phyloP scores from a whole-genome alignment of 805 yeast species.

The Wickerhamiella domercqiae region DNA sequence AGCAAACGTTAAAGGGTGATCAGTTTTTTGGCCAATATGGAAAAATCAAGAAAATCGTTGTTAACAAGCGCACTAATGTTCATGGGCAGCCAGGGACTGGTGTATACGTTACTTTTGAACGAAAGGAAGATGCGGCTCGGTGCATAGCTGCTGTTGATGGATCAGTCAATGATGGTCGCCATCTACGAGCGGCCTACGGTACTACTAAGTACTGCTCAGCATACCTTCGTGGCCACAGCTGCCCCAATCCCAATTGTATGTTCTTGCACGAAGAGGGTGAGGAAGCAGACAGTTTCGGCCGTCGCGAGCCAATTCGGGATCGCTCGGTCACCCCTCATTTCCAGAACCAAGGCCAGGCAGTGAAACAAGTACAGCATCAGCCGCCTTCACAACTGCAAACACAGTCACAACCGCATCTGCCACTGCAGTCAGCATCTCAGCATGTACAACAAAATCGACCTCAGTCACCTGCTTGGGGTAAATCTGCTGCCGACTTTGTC shows the following conservation, averaged over 20 bases:
- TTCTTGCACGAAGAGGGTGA: conserved; percentile 98
- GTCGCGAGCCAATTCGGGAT: conserved; percentile 44
- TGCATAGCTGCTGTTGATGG: conserved; percentile 91
- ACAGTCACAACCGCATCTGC: conserved; percentile 7
- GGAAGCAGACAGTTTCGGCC: conserved; percentile 91
- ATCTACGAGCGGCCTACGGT: conserved; percentile 90
- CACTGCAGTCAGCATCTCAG: conserved; percentile 8
- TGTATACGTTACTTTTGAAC: conserved; percentile 85
- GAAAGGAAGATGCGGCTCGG: conserved; percentile 86
- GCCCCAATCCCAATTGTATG: conserved; percentile 99
- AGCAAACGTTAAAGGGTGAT: conserved; percentile 67
- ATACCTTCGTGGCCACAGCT: conserved; percentile 82
- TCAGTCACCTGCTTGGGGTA: conserved; percentile 13
- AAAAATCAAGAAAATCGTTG: conserved; percentile 82
- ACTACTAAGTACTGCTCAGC: conserved; percentile 98
- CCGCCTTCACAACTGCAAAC: conserved; percentile 16
- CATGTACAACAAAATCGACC: conserved; percentile 3
- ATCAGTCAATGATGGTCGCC: conserved; percentile 78
- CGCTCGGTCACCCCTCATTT: not conserved
- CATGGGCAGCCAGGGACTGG: conserved; percentile 68
- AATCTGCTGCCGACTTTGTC: conserved; percentile 25
- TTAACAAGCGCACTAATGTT: conserved; percentile 54
- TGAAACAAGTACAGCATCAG: conserved; percentile 2
- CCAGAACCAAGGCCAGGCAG: not conserved
- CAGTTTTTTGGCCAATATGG: conserved; percentile 98